A percentile compares a stretch with the other conserved stretches of the same genome.
phyloP scores from a whole-genome alignment of 805 yeast species.

The Ogataea henricii region DNA sequence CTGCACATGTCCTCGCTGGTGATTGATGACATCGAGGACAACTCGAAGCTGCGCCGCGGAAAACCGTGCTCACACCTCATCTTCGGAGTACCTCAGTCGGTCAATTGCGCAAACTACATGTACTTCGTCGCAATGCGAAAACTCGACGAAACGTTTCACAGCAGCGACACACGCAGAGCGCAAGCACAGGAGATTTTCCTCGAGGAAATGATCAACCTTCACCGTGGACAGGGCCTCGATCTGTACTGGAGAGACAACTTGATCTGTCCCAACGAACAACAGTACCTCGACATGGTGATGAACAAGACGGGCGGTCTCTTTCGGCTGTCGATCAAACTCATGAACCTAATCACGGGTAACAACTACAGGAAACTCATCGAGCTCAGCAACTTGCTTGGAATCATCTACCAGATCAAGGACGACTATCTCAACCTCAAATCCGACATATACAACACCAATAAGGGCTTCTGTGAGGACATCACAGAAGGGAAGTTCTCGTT shows the following conservation, averaged over 20 bases:
- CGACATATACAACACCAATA: conserved; percentile 51
- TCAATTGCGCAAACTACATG: conserved; percentile 82
- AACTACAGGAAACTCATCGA: conserved; percentile 43
- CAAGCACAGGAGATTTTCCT: conserved; percentile 46
- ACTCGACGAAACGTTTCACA: conserved; percentile 31
- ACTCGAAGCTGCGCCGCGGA: conserved; percentile 71
- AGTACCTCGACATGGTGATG: conserved; percentile 79
- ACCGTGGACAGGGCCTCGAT: conserved; percentile 89
- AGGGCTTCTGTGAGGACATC: conserved; percentile 84
- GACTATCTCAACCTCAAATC: conserved; percentile 74
- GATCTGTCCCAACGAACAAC: conserved; percentile 56
- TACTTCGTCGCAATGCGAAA: conserved; percentile 69
- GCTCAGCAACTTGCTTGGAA: conserved; percentile 75
- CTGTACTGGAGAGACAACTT: conserved; percentile 80
- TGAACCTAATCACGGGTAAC: conserved; percentile 39
- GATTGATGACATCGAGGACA: conserved; percentile 90
- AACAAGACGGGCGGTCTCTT: conserved; percentile 90
- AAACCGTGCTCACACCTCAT: conserved; percentile 74
- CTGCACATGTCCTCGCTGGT: conserved; percentile 68
- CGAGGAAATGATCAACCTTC: conserved; percentile 79
- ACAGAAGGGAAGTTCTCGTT: conserved; percentile 89
- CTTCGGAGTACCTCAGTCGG: conserved; percentile 77
- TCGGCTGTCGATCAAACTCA: conserved; percentile 66
- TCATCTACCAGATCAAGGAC: conserved; percentile 82
- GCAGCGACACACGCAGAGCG: conserved; percentile 24